A percentile compares a stretch with the other conserved stretches of the same genome.
phyloP scores from a whole-genome alignment of 1,284 basidiomycete genomes.

The Ustilago lituana region DNA sequence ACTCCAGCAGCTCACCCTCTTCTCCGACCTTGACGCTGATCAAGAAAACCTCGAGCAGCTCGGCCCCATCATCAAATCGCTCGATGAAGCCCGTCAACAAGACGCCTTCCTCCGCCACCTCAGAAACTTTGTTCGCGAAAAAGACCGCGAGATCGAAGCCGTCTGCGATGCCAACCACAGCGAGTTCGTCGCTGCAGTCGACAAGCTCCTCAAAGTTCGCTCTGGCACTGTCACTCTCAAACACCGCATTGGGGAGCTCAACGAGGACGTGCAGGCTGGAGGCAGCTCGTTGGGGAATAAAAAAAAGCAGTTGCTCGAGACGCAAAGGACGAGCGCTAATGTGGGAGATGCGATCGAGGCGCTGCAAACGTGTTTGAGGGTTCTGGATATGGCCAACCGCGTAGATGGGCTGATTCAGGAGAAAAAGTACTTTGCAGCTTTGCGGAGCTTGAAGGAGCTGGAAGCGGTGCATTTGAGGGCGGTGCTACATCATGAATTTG shows the following conservation, averaged over 20 bases:
- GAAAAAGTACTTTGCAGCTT: slow-evolving; percentile 91
- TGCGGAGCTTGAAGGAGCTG: slow-evolving; percentile 72
- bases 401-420: slow-evolving; percentile 91
- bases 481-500: slow-evolving; percentile 85
- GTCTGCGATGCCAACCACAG: slow-evolving; percentile 97
- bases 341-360: slow-evolving; percentile 96
- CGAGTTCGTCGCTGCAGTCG: slow-evolving; percentile 95
- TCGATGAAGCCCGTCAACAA: slow-evolving; percentile 88
- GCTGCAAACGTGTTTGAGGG: slow-evolving; percentile 87
- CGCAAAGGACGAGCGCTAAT: slow-evolving; percentile 89
- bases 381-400: slow-evolving; percentile 92
- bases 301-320: slow-evolving; percentile 73
- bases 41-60: slow-evolving; percentile 66
- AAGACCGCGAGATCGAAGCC: slow-evolving; percentile 93
- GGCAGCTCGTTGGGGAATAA: slow-evolving; percentile 56
- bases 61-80: slow-evolving; percentile 69
- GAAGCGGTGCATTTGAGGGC: slow-evolving; percentile 88
- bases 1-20: slow-evolving; percentile 65
- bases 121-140: slow-evolving; percentile 85
- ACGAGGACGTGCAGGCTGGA: slow-evolving; percentile 71
- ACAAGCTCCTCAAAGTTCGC: slow-evolving; percentile 92
- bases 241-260: slow-evolving; percentile 72
- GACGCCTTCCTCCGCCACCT: slow-evolving; percentile 88
- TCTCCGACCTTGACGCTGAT: slow-evolving; percentile 62
- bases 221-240: slow-evolving; percentile 73